These are phyloP conservation scores for Leccinum rimulosum DNA, from an alignment of 768 basidiomycete species.

Conservation along the genomic window DNA sequence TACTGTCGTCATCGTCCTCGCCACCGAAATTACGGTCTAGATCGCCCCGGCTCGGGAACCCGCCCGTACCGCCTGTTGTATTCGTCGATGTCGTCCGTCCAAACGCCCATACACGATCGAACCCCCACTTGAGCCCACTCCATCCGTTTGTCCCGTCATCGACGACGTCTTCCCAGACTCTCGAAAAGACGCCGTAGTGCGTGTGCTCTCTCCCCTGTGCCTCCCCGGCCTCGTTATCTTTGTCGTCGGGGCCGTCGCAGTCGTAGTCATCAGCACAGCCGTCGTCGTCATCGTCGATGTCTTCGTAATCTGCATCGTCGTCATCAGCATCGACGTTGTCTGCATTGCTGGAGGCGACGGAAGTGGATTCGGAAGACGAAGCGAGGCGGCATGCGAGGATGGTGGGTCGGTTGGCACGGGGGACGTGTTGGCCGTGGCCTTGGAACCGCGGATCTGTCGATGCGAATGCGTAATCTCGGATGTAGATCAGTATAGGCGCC, in stretches of 20 bases:
- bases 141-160: slow-evolving; percentile 32
- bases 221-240: slow-evolving; percentile 13
- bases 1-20: slow-evolving; percentile 26
- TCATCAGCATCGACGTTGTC: slow-evolving; percentile 6
- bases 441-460: slow-evolving; percentile 42
- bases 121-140: slow-evolving; percentile 42
- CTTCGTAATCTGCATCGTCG: background rate
- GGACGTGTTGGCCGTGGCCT: slow-evolving; percentile 41
- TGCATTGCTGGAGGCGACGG: slow-evolving; percentile 7
- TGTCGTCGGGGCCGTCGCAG: slow-evolving; percentile 4
- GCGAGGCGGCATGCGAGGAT: slow-evolving; percentile 30
- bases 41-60: slow-evolving; percentile 40
- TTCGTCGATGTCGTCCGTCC: slow-evolving; percentile 8
- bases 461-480: slow-evolving; percentile 51
- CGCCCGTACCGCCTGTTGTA: slow-evolving; percentile 4
- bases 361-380: slow-evolving; percentile 15
- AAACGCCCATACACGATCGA: slow-evolving; percentile 40
- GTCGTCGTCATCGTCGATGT: background rate
- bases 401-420: slow-evolving; percentile 37
- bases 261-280: background rate
- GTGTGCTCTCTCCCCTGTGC: slow-evolving; percentile 6
- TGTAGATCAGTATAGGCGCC: slow-evolving; percentile 32
- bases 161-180: slow-evolving; percentile 25
- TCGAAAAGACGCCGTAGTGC: background rate
- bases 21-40: slow-evolving; percentile 48